Percentiles rank a stretch among this genome's conserved stretches.
Conservation (phyloP, 331 rosid genomes). For the Rhamnella rubrinervis region DNA sequence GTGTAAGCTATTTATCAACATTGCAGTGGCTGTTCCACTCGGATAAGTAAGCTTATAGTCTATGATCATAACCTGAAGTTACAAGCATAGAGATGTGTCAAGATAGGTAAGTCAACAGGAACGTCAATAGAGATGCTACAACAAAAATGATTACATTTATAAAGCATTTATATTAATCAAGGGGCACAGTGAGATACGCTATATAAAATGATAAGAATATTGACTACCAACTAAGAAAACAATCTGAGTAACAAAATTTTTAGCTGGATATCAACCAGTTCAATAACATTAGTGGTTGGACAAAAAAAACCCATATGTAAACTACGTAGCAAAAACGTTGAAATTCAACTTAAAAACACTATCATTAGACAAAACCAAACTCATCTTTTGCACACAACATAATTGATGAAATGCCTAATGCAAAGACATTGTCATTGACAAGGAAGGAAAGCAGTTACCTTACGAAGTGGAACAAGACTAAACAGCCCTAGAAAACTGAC, state of each 20-base stretch:
- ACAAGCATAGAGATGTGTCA: slow-evolving; percentile 18
- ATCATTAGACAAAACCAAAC: background rate
- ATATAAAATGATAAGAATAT: no score
- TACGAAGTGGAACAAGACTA: slow-evolving; percentile 89
- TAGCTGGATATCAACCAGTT: no score
- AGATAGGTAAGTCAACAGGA: background rate
- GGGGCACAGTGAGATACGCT: no score
- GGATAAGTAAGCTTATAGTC: slow-evolving; percentile 97
- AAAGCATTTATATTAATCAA: no score
- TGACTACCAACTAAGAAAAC: no score
- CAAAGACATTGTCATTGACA: background rate
- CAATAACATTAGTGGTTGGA: no score
- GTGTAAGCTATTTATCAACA: slow-evolving; percentile 92
- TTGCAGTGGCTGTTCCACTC: slow-evolving; percentile 96
- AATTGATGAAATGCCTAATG: background rate
- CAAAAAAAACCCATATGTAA: background rate
- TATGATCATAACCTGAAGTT: slow-evolving; percentile 84
- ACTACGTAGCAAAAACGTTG: no score
- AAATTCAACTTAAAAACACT: background rate
- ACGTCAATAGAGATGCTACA: background rate
- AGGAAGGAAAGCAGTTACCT: slow-evolving; percentile 44
- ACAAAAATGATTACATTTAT: background rate
- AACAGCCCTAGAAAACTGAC: slow-evolving; percentile 94
- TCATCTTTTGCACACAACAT: background rate
- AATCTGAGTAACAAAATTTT: no score